Evolutionary conservation across 495 filamentous ascomycete genomes (phyloP), one percentile per base, ranked within the genome.

Genomic region (Chaetomium cochliodes): DNA sequence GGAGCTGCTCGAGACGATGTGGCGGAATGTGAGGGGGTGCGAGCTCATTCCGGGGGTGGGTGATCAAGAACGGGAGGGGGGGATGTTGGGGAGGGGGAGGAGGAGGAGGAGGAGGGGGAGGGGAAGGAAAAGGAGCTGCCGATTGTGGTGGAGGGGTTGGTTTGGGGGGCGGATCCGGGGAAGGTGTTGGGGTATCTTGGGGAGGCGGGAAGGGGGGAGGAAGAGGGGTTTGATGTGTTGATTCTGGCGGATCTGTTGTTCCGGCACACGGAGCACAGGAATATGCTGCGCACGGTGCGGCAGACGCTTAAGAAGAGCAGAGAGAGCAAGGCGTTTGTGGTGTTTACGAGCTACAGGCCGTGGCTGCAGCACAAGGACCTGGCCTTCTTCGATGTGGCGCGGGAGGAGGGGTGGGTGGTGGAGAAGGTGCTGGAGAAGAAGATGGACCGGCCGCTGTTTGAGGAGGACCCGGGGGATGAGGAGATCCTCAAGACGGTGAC

Each of bases 331-430:
- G 93, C 92, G 1, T 77, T 92, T 68, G 93, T 97, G 16, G 94
- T 96, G 69, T 98, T 98, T 75, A 96, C 92, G 0, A 91, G 90
- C 2, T 96, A 98, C 78, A 81, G 94, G 65, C 92, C 93, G 2
- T 97, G 92, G 93, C 77, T 97, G 67, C 78, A 89, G 65, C 83
- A 90, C 60, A 88, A 90, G 75, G 94, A 96, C 67, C 79, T 97
- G 72, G 83, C 80, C 7, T 97, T 98, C 78, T 96, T 98, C 70
- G 87, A 91, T 26, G 69, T 90, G 52, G 89, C 87, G 3, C 78
- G 84, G 63, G 80, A 84, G 60, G 77, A 71, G 49, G 92, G 92
- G 0, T 90, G 96, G 63, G 72, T 65, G 5, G 92, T 96, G 15
- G 85, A 84, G 61, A 90, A 92, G 80, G 80, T 96, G 30, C 78